Evolutionary conservation across 371 early-diverging fungal genomes (phyloP).

Genomic region (Mucor saturninus): DNA sequence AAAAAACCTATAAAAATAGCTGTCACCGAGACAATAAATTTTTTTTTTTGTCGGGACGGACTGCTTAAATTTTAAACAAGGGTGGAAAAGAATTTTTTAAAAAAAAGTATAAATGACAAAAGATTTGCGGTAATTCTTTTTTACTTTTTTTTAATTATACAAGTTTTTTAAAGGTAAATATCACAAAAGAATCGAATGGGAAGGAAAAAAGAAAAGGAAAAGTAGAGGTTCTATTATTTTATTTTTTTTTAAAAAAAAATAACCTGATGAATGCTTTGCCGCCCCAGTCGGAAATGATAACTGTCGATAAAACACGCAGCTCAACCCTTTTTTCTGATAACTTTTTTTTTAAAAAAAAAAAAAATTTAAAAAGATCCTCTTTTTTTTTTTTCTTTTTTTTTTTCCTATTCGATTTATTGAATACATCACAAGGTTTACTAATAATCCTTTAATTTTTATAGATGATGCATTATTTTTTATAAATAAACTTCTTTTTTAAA

Average conservation of each 20-base stretch:
- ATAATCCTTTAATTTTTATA: neutral
- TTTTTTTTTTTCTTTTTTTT: slow-evolving; percentile 1
- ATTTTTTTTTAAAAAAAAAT: neutral
- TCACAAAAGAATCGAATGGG: neutral
- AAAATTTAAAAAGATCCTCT: neutral
- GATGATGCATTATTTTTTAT: slow-evolving; percentile 4
- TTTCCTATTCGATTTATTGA: neutral
- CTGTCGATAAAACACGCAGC: slow-evolving; percentile 47
- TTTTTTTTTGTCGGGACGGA: neutral
- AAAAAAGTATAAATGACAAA: slow-evolving; percentile 8
- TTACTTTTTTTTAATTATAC: neutral
- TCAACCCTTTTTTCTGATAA: slow-evolving; percentile 36
- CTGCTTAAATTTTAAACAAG: neutral
- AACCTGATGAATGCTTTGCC: slow-evolving; percentile 49
- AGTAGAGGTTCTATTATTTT: neutral
- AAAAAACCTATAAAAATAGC: no score
- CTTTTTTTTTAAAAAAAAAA: neutral
- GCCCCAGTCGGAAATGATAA: slow-evolving; percentile 48
- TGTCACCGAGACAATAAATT: no score
- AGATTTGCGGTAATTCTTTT: neutral
- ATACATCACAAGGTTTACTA: slow-evolving; percentile 8
- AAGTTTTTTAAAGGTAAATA: slow-evolving; percentile 14
- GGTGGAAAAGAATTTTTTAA: neutral
- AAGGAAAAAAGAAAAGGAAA: neutral
- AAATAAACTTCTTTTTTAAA: slow-evolving; percentile 11